phyloP scores from a whole-genome alignment of 1,284 basidiomycete species.

The Caloboletus firmus region DNA sequence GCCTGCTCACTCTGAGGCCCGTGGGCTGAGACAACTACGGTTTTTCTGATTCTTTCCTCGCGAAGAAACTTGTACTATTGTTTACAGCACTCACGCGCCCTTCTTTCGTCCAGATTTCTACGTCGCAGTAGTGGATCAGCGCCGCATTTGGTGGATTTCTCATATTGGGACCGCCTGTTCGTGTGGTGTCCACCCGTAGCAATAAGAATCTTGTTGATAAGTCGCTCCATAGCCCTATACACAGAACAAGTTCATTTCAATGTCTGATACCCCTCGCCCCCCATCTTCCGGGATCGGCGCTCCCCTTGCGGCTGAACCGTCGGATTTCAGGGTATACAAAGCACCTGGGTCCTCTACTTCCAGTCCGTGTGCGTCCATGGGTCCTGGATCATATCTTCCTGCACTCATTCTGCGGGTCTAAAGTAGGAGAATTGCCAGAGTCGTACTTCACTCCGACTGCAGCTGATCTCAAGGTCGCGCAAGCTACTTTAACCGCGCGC shows the following conservation, averaged over 20 bases:
- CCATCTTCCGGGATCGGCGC: constrained; percentile 1
- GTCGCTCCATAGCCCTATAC: constrained; percentile 15
- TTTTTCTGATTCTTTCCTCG: constrained; percentile 42
- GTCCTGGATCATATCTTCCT: constrained; percentile 9
- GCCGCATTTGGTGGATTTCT: constrained; percentile 5
- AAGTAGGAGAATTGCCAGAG: constrained; percentile 56
- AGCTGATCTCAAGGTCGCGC: constrained; percentile 71
- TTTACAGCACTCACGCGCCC: constrained; percentile 14
- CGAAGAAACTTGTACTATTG: not conserved
- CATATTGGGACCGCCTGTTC: constrained; percentile 9
- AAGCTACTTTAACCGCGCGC: constrained; percentile 60
- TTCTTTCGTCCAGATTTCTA: constrained; percentile 1
- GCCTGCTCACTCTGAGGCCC: constrained; percentile 69
- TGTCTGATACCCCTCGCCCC: constrained; percentile 27
- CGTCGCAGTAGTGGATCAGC: not conserved
- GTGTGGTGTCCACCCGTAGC: constrained; percentile 15
- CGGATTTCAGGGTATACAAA: constrained; percentile 50
- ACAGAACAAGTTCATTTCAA: constrained; percentile 17
- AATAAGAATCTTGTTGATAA: constrained; percentile 20
- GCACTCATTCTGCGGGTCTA: constrained; percentile 8
- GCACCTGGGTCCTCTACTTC: constrained; percentile 33
- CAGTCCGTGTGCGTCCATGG: constrained; percentile 24
- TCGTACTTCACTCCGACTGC: constrained; percentile 74
- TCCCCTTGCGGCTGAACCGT: constrained; percentile 3
- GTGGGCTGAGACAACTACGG: constrained; percentile 65